Conservation (phyloP, 2,329 filamentous ascomycete species). For the Colletotrichum navitas region DNA sequence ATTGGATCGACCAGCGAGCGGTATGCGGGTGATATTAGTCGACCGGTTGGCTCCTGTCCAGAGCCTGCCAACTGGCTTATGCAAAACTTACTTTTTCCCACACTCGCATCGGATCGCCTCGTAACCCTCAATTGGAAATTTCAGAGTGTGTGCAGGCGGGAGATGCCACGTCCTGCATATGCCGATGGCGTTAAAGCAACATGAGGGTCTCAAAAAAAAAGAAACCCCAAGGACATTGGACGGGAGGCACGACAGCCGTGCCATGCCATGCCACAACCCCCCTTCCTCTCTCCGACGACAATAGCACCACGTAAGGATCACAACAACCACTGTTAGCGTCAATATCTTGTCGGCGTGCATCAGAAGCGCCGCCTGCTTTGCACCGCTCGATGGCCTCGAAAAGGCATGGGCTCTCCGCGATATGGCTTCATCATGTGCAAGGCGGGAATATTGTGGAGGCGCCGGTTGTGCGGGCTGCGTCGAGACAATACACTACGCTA, state of each 20-base stretch:
- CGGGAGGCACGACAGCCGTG: conserved; percentile 27
- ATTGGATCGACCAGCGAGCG: conserved; percentile 6
- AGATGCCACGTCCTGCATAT: conserved; percentile 27
- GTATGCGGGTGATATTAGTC: conserved; percentile 8
- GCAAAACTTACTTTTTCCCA: conserved; percentile 20
- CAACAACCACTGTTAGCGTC: conserved; percentile 1
- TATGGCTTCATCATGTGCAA: conserved; percentile 23
- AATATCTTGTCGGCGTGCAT: conserved; percentile 19
- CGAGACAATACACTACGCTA: neutral
- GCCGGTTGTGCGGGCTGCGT: conserved; percentile 13
- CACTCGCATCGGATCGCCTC: conserved; percentile 14
- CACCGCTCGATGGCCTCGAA: conserved; percentile 24
- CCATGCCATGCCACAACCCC: neutral
- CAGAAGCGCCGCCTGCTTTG: conserved; percentile 11
- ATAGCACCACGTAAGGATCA: conserved; percentile 1
- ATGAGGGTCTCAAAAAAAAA: conserved; percentile 23
- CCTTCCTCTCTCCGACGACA: conserved; percentile 1
- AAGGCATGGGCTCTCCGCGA: conserved; percentile 22
- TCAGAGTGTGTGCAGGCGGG: conserved; percentile 10
- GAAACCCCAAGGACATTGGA: conserved; percentile 1
- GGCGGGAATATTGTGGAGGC: conserved; percentile 23
- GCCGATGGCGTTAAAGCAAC: conserved; percentile 25
- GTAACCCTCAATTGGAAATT: conserved; percentile 7
- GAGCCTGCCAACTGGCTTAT: conserved; percentile 10
- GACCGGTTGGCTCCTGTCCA: conserved; percentile 8